Evolutionary conservation across 106 monocot species (phyloP).

Genomic region (Triglochin maritima): DNA sequence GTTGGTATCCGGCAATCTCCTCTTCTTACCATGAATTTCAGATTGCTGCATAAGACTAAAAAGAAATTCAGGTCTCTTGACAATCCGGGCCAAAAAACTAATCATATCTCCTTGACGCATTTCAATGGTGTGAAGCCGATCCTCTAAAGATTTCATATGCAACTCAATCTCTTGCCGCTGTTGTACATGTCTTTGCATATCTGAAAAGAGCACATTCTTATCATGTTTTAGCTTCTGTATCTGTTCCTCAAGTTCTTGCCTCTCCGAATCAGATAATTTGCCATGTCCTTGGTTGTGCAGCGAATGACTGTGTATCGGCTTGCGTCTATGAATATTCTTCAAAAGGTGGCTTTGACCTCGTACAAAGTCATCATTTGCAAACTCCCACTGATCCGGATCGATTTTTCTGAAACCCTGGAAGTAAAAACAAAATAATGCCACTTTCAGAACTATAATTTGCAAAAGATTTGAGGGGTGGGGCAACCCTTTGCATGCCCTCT

Average conservation of each 20-base stretch:
- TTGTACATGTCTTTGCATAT: conserved; percentile 48
- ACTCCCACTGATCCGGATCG: conserved; percentile 25
- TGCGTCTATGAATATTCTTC: conserved; percentile 19
- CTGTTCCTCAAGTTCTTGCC: conserved; percentile 48
- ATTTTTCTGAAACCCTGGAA: conserved; percentile 23
- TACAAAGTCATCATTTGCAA: conserved; percentile 22
- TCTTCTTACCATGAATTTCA: conserved; percentile 53
- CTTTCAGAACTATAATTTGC: no score
- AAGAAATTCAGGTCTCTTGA: conserved; percentile 46
- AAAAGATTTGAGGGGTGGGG: no score
- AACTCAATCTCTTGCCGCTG: conserved; percentile 37
- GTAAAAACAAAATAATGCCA: background rate
- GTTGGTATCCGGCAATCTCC: conserved; percentile 36
- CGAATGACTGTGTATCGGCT: conserved; percentile 24
- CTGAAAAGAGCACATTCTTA: conserved; percentile 32
- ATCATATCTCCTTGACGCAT: conserved; percentile 40
- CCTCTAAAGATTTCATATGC: conserved; percentile 62
- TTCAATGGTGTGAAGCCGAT: conserved; percentile 39
- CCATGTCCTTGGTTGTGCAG: conserved; percentile 21
- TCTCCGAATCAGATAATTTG: conserved; percentile 40
- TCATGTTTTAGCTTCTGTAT: conserved; percentile 50
- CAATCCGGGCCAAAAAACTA: conserved; percentile 18
- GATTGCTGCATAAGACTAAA: conserved; percentile 31
- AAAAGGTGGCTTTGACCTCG: conserved; percentile 14
- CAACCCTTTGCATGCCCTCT: no score